Evolutionary conservation across 108 stramenopile genomes (phyloP), one percentile per base, ranked within the genome.

Genomic region (Pelagomonas calceolata): DNA sequence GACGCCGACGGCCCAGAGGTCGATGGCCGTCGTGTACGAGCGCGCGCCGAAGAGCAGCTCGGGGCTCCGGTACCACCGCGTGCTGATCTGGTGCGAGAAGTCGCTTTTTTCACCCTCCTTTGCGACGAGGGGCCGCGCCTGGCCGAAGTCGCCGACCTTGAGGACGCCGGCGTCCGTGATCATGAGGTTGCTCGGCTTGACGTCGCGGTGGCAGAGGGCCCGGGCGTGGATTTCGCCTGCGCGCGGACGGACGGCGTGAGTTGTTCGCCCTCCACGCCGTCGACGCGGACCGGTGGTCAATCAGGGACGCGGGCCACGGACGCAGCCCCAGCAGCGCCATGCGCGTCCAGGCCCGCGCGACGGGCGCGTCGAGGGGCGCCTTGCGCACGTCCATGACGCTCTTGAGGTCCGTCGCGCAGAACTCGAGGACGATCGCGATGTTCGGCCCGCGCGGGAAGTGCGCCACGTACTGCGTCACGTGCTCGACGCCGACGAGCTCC

Each of bases 111-210:
- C 39, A n/a, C n/a, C n/a, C n/a, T n/a, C n/a, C n/a, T n/a, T n/a
- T n/a, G n/a, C n/a, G 9, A 43, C 39, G 9, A 43, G 12, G n/a
- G 64, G 34, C 26, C 85, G 51, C 14, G 84, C 84, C 29, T 82
- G 80, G n/a, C 85, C 85, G 51, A 86, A 81, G 73, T 86, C 85
- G 34, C 81, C 84, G 12, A 86, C 74, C 79, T 85, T 80, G 21
- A 86, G 64, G 45, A 51, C 43, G 36, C 83, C 84, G 51, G 21
- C 21, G 32, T 0, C 66, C 35, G 32, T 32, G 67, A 74, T 21
- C 18, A 74, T 67, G 32, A 68, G 12, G 36, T 74, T 74, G 21
- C 45, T 21, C 30, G 73, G 73, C 36, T 74, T 74, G 34, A 74
- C 26, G 63, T 74, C 73, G 18, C 73, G 73, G 68, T 74, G 73